phyloP scores from a whole-genome alignment of 352 stramenopile genomes.

The Globisporangium irregulare region DNA sequence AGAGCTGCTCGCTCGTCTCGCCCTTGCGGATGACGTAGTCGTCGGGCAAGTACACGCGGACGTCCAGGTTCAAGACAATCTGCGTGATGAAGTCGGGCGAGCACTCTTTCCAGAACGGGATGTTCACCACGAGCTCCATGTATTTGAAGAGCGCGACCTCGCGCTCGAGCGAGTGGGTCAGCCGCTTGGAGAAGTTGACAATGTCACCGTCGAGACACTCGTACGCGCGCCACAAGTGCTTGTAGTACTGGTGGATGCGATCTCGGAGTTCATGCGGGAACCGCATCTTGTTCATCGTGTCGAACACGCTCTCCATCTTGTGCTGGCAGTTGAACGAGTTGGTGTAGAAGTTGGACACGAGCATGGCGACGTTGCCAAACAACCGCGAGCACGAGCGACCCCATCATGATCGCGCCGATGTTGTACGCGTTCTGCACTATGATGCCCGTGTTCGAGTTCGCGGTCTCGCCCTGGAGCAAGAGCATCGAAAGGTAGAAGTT shows the following conservation, averaged over 20 bases:
- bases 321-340: constrained; percentile 45
- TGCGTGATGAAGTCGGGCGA: constrained; percentile 67
- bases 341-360: constrained; percentile 56
- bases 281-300: constrained; percentile 12
- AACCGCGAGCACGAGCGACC: constrained; percentile 46
- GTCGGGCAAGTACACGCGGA: constrained; percentile 69
- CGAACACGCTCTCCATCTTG: constrained; percentile 12
- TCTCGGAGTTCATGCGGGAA: constrained; percentile 2
- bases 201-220: constrained; percentile 59
- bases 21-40: constrained; percentile 65
- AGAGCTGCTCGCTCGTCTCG: constrained; percentile 61
- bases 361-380: constrained; percentile 58
- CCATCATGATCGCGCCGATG: constrained; percentile 36
- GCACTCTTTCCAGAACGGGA: constrained; percentile 54
- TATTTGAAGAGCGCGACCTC: constrained; percentile 64
- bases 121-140: constrained; percentile 57
- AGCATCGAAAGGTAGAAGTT: constrained; percentile 15
- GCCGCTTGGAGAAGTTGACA: constrained; percentile 42
- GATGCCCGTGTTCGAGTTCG: constrained; percentile 4
- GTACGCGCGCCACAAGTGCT: constrained; percentile 63
- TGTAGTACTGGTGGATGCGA: constrained; percentile 48
- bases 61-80: constrained; percentile 46
- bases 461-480: constrained; percentile 10
- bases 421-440: constrained; percentile 36
- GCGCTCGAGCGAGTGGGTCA: constrained; percentile 51